Evolutionary conservation across 345 rosid species (phyloP).

Genomic region (Aegle marmelos): DNA sequence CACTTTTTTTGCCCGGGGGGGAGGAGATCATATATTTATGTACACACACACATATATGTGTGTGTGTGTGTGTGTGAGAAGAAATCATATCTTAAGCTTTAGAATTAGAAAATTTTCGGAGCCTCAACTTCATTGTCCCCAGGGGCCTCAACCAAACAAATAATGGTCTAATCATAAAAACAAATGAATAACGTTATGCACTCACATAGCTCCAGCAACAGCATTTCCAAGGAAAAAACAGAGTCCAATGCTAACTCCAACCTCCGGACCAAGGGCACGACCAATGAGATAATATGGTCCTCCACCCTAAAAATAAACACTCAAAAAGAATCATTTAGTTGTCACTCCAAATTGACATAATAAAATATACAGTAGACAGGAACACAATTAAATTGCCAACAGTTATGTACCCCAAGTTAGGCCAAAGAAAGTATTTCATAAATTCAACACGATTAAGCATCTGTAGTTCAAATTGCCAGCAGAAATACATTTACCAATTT

Average conservation of each 20-base stretch:
- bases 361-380: constrained; percentile 1
- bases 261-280: constrained; percentile 99
- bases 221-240: constrained; percentile 99
- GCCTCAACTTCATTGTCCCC: neutral
- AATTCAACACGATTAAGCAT: neutral
- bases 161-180: constrained; percentile 4
- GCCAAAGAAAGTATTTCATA: neutral
- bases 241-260: constrained; percentile 98
- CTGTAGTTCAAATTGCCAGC: neutral
- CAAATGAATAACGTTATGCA: constrained; percentile 15
- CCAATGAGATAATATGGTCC: constrained; percentile 99
- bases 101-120: neutral
- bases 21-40: too few relatives aligned
- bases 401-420: neutral
- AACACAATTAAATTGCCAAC: neutral
- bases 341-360: constrained; percentile 1
- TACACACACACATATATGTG: too few relatives aligned
- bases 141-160: constrained; percentile 6
- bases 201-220: constrained; percentile 99
- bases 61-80: too few relatives aligned
- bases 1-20: rapidly evolving
- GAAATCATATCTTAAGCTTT: neutral
- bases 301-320: constrained; percentile 62
- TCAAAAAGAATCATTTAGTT: constrained; percentile 15
- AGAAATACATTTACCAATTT: neutral